Conservation (phyloP, 371 early-diverging fungal species). For the Mucor saturninus region DNA sequence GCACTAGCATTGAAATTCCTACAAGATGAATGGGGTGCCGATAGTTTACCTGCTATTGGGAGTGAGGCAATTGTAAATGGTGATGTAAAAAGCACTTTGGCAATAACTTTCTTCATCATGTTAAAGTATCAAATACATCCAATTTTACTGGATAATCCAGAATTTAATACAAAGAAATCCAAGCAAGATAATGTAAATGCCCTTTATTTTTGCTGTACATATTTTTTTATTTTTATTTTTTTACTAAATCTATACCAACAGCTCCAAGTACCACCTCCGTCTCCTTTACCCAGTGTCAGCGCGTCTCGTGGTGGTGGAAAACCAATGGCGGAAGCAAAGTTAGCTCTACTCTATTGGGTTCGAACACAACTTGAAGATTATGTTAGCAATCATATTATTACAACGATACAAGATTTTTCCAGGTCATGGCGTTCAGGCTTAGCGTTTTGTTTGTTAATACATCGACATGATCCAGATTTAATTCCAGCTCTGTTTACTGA, state of each 20-base stretch:
- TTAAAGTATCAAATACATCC: conserved; percentile 67
- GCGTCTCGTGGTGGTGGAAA: conserved; percentile 20
- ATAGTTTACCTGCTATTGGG: conserved; percentile 74
- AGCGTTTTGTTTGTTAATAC: conserved; percentile 73
- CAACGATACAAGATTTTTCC: conserved; percentile 66
- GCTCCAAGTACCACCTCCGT: conserved; percentile 21
- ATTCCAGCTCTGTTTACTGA: conserved; percentile 59
- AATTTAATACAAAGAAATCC: background rate
- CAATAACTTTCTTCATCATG: conserved; percentile 81
- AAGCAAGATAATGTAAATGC: background rate
- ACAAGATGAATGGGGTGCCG: conserved; percentile 60
- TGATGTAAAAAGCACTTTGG: conserved; percentile 81
- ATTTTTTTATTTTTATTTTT: background rate
- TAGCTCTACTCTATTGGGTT: conserved; percentile 70
- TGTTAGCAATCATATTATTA: conserved; percentile 50
- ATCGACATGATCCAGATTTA: conserved; percentile 66
- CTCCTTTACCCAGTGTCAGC: conserved; percentile 26
- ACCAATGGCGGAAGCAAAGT: conserved; percentile 52
- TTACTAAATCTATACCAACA: background rate
- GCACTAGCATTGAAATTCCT: conserved; percentile 73
- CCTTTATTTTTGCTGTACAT: background rate
- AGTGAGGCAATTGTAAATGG: conserved; percentile 85
- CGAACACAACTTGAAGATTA: conserved; percentile 65
- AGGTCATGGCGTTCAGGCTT: conserved; percentile 75
- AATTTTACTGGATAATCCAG: conserved; percentile 29